Evolutionary conservation across 2,329 filamentous ascomycete genomes (phyloP).

Genomic region (Xylariomycetidae sp.): DNA sequence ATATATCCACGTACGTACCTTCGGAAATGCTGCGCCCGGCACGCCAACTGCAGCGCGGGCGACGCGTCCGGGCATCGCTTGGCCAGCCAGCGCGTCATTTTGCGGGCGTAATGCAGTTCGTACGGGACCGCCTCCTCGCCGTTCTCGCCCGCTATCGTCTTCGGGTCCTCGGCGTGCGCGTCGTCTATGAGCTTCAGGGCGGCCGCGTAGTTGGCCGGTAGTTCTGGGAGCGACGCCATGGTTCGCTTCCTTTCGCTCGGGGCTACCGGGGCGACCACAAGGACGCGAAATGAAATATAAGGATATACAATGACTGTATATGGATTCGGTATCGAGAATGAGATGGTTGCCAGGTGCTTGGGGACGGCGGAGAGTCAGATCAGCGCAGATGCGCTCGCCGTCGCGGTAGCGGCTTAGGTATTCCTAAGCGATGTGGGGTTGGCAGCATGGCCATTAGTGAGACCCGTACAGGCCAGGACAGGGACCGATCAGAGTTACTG

Average conservation of each 20-base stretch:
- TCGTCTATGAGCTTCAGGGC: constrained; percentile 67
- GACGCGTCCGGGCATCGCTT: constrained; percentile 56
- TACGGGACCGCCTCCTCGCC: constrained; percentile 51
- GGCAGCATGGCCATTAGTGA: too few species aligned
- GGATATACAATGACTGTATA: too few species aligned
- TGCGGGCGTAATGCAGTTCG: constrained; percentile 75
- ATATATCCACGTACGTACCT: constrained; percentile 40
- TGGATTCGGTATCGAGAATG: too few species aligned
- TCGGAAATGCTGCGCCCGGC: constrained; percentile 78
- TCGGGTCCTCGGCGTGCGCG: constrained; percentile 65
- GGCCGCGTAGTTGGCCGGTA: constrained; percentile 35
- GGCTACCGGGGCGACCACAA: too few species aligned
- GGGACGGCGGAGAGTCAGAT: too few species aligned
- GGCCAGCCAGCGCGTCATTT: constrained; percentile 71
- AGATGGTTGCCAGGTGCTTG: too few species aligned
- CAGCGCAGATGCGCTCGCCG: too few species aligned
- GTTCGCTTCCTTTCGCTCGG: background rate
- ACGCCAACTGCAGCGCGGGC: constrained; percentile 64
- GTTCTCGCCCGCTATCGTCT: constrained; percentile 34
- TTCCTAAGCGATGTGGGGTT: too few species aligned
- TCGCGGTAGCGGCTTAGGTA: background rate
- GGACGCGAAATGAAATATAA: too few species aligned
- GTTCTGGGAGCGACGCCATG: constrained; percentile 21
- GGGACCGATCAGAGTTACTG: too few species aligned
- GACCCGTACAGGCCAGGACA: too few species aligned